Percentiles rank a stretch among this genome's conserved stretches.
Evolutionary conservation across 176 grass and related monocot species (phyloP).

Genomic region (Aegilops bicornis): DNA sequence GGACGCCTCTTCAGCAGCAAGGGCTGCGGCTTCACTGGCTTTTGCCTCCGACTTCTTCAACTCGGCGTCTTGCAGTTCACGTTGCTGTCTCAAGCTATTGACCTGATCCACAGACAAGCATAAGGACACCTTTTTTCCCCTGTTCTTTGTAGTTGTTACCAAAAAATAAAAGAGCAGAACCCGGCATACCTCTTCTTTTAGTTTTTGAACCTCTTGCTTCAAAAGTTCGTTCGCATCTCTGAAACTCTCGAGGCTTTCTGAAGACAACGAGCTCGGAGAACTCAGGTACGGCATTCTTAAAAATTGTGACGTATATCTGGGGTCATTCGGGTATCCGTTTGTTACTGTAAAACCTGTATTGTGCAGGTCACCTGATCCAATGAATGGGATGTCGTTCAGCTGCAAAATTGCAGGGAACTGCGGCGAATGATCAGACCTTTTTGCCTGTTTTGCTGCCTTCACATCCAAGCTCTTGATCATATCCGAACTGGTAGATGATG

Average conservation of each 20-base stretch:
- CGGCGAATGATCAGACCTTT: conserved; percentile 50
- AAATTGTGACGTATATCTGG: conserved; percentile 41
- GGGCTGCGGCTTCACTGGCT: conserved; percentile 58
- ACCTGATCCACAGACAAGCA: conserved; percentile 48
- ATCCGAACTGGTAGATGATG: conserved; percentile 59
- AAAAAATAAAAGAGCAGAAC: neutral
- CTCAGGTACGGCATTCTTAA: conserved; percentile 54
- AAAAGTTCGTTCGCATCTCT: conserved; percentile 77
- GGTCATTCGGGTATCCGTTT: conserved; percentile 27
- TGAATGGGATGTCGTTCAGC: conserved; percentile 72
- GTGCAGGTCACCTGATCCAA: conserved; percentile 49
- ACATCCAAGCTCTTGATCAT: conserved; percentile 86
- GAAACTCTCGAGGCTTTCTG: conserved; percentile 62
- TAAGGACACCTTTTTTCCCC: neutral
- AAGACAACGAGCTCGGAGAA: conserved; percentile 36
- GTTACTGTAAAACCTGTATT: conserved; percentile 26
- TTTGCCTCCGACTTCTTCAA: conserved; percentile 73
- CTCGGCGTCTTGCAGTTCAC: conserved; percentile 60
- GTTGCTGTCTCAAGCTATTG: conserved; percentile 52
- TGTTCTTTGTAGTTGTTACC: neutral
- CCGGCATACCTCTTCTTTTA: conserved; percentile 71
- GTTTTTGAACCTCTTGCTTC: conserved; percentile 88
- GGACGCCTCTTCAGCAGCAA: conserved; percentile 73
- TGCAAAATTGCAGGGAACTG: conserved; percentile 58
- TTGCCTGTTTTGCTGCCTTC: conserved; percentile 78